Percentiles rank a stretch among this genome's conserved stretches.
These are phyloP conservation scores for Trichophyton benhamiae DNA, from an alignment of 2,329 filamentous ascomycete species.

Conservation along the genomic window DNA sequence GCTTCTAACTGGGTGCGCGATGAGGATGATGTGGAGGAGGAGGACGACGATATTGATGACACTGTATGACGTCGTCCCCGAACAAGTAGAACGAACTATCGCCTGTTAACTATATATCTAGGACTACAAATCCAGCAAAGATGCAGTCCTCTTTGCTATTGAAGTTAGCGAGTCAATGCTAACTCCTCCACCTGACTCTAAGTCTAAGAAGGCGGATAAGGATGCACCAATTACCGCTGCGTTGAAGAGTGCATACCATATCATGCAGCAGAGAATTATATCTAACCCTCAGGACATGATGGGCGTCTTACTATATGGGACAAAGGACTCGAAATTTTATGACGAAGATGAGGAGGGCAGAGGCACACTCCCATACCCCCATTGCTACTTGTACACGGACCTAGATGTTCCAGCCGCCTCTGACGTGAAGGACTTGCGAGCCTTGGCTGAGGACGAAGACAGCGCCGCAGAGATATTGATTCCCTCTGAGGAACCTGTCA, in stretches of 20 bases:
- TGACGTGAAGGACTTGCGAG: slow-evolving; percentile 69
- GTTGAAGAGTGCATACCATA: slow-evolving; percentile 80
- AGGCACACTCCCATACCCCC: slow-evolving; percentile 58
- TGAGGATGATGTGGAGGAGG: slow-evolving; percentile 28
- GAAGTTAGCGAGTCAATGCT: slow-evolving; percentile 87
- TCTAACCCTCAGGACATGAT: slow-evolving; percentile 96
- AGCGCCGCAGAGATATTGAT: slow-evolving; percentile 56
- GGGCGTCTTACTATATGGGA: slow-evolving; percentile 84
- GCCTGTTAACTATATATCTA: slow-evolving; percentile 24
- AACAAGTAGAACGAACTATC: background rate
- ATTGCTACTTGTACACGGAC: slow-evolving; percentile 85
- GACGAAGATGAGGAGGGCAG: slow-evolving; percentile 48
- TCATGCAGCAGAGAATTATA: slow-evolving; percentile 98
- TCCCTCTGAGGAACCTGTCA: slow-evolving; percentile 53
- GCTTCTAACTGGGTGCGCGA: slow-evolving; percentile 21
- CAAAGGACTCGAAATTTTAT: slow-evolving; percentile 67
- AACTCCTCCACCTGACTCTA: slow-evolving; percentile 47
- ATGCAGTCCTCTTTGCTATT: slow-evolving; percentile 96
- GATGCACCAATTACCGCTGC: slow-evolving; percentile 73
- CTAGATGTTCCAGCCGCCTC: slow-evolving; percentile 75
- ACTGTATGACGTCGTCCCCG: slow-evolving; percentile 20
- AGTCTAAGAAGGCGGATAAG: slow-evolving; percentile 62
- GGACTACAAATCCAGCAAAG: slow-evolving; percentile 85
- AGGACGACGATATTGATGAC: slow-evolving; percentile 38
- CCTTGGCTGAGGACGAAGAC: slow-evolving; percentile 65